Conservation (phyloP, 768 basidiomycete species). For the Clathrus columnatus region DNA sequence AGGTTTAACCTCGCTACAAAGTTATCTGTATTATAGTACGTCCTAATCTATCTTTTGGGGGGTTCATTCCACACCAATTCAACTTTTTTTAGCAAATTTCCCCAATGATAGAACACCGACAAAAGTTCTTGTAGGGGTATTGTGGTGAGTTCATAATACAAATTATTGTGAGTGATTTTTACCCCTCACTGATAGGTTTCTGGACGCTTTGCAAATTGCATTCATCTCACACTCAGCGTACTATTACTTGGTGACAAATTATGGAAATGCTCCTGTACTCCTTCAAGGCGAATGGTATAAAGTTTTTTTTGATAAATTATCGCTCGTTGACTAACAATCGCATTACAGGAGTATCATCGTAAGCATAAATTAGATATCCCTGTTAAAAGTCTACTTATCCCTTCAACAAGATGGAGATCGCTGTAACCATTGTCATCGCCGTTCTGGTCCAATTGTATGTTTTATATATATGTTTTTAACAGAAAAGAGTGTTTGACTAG, state of each 20-base stretch:
- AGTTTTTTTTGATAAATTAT: no score
- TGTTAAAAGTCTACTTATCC: background rate
- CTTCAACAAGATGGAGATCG: background rate
- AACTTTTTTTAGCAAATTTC: background rate
- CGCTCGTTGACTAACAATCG: background rate
- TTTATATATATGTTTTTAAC: background rate
- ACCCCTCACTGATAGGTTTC: background rate
- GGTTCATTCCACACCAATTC: background rate
- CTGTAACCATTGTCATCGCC: background rate
- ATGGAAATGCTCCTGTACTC: constrained; percentile 3
- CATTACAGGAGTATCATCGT: constrained; percentile 5
- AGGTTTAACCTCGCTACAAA: constrained; percentile 4
- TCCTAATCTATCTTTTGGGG: background rate
- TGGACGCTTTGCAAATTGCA: background rate
- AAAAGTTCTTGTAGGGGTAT: constrained; percentile 2
- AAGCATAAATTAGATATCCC: background rate
- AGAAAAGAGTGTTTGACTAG: background rate
- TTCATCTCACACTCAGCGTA: constrained; percentile 5
- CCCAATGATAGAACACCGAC: background rate
- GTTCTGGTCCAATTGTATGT: constrained; percentile 1
- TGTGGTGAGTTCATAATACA: background rate
- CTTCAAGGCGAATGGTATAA: constrained; percentile 5
- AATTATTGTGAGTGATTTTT: background rate
- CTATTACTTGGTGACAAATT: background rate
- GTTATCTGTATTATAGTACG: constrained; percentile 2